phyloP scores from a whole-genome alignment of 179 eudicot species.

The Spinacia oleracea region DNA sequence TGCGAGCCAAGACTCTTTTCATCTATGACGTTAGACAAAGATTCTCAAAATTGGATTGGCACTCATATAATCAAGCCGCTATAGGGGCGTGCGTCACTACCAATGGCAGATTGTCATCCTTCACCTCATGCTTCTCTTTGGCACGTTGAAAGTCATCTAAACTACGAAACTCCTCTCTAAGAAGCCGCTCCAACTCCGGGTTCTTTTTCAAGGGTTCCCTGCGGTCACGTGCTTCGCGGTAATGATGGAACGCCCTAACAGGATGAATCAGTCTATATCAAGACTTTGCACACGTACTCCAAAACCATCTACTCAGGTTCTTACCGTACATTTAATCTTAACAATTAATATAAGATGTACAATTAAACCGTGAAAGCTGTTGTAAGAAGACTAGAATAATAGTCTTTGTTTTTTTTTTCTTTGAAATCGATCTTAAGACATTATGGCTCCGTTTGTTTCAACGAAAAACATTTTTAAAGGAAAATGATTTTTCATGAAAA shows the following conservation, averaged over 20 bases:
- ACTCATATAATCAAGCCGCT: slow-evolving; percentile 1
- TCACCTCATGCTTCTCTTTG: slow-evolving; percentile 38
- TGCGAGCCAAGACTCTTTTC: slow-evolving; percentile 19
- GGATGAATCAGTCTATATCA: background rate
- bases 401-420: no score
- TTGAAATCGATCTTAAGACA: no score
- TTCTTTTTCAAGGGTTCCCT: slow-evolving; percentile 62
- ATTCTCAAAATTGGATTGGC: slow-evolving; percentile 23
- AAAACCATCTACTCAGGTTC: background rate
- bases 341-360: background rate
- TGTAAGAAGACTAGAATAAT: background rate
- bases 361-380: background rate
- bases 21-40: slow-evolving; percentile 25
- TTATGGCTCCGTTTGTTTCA: no score
- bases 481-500: no score
- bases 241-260: slow-evolving; percentile 95
- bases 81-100: background rate
- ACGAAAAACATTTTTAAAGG: no score
- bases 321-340: background rate
- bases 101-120: slow-evolving; percentile 26
- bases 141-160: slow-evolving; percentile 69
- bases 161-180: slow-evolving; percentile 64
- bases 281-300: background rate
- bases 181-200: slow-evolving; percentile 64
- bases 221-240: slow-evolving; percentile 50